Evolutionary conservation across 441 rosid genomes (phyloP), one percentile per base, ranked within the genome.

Genomic region (Erysimum pusillum): DNA sequence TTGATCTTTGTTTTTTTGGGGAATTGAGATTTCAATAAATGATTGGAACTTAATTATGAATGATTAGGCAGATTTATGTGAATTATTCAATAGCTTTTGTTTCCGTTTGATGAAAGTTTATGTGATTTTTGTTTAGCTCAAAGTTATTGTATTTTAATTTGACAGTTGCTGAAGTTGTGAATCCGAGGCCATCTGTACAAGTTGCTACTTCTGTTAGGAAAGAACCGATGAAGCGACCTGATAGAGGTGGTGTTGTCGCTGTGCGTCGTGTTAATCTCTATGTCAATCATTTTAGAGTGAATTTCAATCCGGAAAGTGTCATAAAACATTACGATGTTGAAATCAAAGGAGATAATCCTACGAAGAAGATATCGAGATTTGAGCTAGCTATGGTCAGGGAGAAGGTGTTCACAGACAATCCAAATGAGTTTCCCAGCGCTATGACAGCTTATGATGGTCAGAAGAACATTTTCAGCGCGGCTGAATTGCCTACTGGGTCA

Each of bases 401-500:
- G 25, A 91, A 88, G 82, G 61, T 89, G 42, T 90, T 81, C 59
- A 17, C 83, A 0, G 91, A 88, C 46, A 59, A 88, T 45, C 87
- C 87, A 1, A 7, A 48, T 4, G 59, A 59, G 17, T 91, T 94
- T 67, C 94, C 97, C 6, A 42, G 83, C 9, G 67, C 85, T 14
- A 88, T 84, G 93, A 92, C 96, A 2, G 93, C 90, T 4, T 95
- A 91, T 74, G 99, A 92, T 76, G 94, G 99, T 28, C 92, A 91
- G 85, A 92, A 91, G 86, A 95, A 90, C 79, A 89, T 92, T 39
- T 91, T 87, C 70, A 92, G 98, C 62, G 94, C 93, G 1, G 83
- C 80, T 70, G 57, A 53, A 3, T 65, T 92, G 62, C 92, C 94
- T 13, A 81, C 81, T 0, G 92, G 93, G 18, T 77, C 75, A 25